Percentiles rank a stretch among this genome's conserved stretches.
These are phyloP conservation scores for Candida odintsovae DNA, from an alignment of 805 yeast genomes.

Conservation along the genomic window DNA sequence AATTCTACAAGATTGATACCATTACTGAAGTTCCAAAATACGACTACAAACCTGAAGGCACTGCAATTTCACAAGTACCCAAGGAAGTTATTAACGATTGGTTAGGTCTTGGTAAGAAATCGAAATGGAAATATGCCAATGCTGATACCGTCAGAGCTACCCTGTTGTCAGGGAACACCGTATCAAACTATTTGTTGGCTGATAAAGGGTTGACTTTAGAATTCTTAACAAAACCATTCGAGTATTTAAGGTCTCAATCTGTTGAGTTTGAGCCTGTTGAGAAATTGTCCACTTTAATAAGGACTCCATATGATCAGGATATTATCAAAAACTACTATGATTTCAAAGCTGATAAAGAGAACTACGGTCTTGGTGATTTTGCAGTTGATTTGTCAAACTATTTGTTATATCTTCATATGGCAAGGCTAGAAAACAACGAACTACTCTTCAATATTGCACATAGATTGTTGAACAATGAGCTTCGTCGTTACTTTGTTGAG, in stretches of 20 bases:
- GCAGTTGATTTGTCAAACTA: constrained; percentile 2
- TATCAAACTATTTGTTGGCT: constrained; percentile 1
- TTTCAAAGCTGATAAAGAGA: neutral
- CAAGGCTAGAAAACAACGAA: neutral
- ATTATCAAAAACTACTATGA: neutral
- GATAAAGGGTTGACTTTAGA: constrained; percentile 3
- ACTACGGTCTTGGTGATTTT: constrained; percentile 6
- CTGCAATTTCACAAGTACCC: neutral
- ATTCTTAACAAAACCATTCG: constrained; percentile 1
- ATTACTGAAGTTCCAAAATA: neutral
- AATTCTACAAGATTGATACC: neutral
- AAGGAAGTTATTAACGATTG: neutral
- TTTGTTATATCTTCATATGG: neutral
- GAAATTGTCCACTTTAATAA: neutral
- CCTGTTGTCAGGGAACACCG: constrained; percentile 2
- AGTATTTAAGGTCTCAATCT: neutral
- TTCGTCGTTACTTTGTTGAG: constrained; percentile 6
- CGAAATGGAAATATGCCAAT: neutral
- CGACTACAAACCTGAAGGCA: neutral
- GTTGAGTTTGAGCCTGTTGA: neutral
- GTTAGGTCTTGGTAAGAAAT: neutral
- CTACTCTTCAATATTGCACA: constrained; percentile 6
- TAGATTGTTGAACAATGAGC: constrained; percentile 8
- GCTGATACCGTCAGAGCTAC: constrained; percentile 11
- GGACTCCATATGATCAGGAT: neutral